phyloP scores from a whole-genome alignment of 1,284 basidiomycete species.

The Marasmius fiardii region DNA sequence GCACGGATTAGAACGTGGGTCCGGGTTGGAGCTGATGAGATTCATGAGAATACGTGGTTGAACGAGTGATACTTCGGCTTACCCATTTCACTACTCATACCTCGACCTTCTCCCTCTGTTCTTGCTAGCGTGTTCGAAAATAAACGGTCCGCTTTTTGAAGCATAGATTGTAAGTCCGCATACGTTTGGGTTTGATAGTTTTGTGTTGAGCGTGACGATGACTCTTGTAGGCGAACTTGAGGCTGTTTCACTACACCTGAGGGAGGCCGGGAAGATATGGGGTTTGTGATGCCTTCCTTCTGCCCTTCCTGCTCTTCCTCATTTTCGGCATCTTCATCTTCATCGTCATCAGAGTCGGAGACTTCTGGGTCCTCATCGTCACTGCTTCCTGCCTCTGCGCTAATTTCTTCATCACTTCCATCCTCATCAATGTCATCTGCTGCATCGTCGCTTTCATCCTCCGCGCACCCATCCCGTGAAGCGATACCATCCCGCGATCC shows the following conservation, averaged over 20 bases:
- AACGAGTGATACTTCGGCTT: conserved; percentile 17
- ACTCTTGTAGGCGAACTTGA: conserved; percentile 33
- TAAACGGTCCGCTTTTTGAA: conserved; percentile 18
- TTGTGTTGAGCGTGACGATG: conserved; percentile 54
- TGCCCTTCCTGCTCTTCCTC: conserved; percentile 5
- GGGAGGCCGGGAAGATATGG: too few species aligned
- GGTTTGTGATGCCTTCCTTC: background rate
- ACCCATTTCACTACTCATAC: conserved; percentile 63
- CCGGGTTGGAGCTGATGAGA: conserved; percentile 55
- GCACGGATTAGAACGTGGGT: conserved; percentile 69
- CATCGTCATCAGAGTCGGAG: conserved; percentile 8
- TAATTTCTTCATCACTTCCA: conserved; percentile 19
- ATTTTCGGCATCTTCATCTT: conserved; percentile 22
- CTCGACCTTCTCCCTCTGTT: conserved; percentile 49
- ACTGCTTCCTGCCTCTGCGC: conserved; percentile 9
- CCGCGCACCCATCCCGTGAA: conserved; percentile 16
- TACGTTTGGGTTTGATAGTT: conserved; percentile 31
- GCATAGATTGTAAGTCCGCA: conserved; percentile 36
- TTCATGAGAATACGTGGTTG: background rate
- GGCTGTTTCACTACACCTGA: too few species aligned
- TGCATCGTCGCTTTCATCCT: conserved; percentile 16
- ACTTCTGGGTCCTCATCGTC: conserved; percentile 18
- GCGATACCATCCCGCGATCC: conserved; percentile 35
- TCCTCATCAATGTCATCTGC: conserved; percentile 15
- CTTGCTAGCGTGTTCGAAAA: conserved; percentile 51